phyloP scores from a whole-genome alignment of 257 asterid species.

The Jacaranda copaia region DNA sequence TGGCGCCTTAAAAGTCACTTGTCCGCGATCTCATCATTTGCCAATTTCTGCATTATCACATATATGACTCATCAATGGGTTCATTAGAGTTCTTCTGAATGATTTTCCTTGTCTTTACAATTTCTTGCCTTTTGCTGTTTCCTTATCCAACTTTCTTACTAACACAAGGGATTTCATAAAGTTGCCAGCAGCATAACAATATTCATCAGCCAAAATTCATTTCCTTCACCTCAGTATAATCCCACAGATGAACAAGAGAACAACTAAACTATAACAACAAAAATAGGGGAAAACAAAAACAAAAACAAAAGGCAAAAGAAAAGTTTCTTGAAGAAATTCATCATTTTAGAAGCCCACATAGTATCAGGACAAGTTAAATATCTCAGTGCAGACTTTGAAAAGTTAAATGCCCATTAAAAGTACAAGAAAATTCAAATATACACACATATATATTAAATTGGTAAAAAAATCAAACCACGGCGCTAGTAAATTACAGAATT shows the following conservation, averaged over 20 bases:
- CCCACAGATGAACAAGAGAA: neutral
- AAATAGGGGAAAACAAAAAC: neutral
- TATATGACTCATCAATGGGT: neutral
- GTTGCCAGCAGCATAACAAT: conserved; percentile 19
- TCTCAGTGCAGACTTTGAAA: conserved; percentile 3
- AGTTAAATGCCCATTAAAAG: conserved; percentile 1
- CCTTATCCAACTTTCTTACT: conserved; percentile 30
- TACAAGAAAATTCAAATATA: neutral
- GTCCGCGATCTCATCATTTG: neutral
- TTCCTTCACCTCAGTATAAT: conserved; percentile 8
- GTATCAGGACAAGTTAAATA: neutral
- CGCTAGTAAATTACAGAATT: neutral
- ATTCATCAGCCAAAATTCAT: conserved; percentile 25
- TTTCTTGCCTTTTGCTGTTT: neutral
- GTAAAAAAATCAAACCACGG: neutral
- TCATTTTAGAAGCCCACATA: neutral
- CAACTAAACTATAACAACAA: neutral
- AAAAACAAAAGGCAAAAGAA: neutral
- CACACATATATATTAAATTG: neutral
- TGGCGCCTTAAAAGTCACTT: neutral
- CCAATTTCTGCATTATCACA: conserved; percentile 1
- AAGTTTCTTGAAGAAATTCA: neutral
- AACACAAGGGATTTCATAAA: neutral
- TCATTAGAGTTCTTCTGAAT: neutral
- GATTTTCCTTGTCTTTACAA: neutral